Conservation (phyloP, 2,329 filamentous ascomycete species). For the Colletotrichum sp. region DNA sequence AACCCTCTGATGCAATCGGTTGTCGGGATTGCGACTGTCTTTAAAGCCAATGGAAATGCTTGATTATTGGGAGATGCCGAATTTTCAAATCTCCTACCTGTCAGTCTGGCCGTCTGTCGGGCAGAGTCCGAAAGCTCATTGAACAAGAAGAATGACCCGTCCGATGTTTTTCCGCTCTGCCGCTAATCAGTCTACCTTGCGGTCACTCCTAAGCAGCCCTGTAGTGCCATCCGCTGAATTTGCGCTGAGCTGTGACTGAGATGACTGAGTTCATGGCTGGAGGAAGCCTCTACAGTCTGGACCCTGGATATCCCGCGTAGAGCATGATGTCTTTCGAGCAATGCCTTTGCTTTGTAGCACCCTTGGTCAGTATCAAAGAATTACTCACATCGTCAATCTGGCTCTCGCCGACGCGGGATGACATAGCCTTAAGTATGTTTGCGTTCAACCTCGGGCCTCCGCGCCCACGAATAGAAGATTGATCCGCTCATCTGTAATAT, state of each 20-base stretch:
- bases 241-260: not conserved
- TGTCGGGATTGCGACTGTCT: not conserved
- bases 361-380: not conserved
- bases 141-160: not conserved
- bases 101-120: not conserved
- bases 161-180: not conserved
- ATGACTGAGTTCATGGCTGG: not conserved
- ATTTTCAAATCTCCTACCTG: not conserved
- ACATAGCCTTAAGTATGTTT: not conserved
- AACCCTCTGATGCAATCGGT: slow-evolving; percentile 10
- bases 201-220: not conserved
- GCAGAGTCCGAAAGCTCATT: not conserved
- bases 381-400: not conserved
- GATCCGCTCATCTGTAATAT: not conserved
- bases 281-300: not conserved
- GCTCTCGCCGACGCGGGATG: not conserved
- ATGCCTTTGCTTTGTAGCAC: not conserved
- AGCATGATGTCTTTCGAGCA: not conserved
- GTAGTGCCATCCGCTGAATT: not conserved
- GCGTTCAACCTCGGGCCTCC: not conserved
- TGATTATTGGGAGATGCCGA: not conserved
- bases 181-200: not conserved
- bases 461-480: not conserved
- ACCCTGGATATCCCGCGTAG: not conserved
- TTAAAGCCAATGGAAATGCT: not conserved